A percentile compares a stretch with the other conserved stretches of the same genome.
Conservation (phyloP, 176 grass and related monocot species). For the Aegilops sharonensis region DNA sequence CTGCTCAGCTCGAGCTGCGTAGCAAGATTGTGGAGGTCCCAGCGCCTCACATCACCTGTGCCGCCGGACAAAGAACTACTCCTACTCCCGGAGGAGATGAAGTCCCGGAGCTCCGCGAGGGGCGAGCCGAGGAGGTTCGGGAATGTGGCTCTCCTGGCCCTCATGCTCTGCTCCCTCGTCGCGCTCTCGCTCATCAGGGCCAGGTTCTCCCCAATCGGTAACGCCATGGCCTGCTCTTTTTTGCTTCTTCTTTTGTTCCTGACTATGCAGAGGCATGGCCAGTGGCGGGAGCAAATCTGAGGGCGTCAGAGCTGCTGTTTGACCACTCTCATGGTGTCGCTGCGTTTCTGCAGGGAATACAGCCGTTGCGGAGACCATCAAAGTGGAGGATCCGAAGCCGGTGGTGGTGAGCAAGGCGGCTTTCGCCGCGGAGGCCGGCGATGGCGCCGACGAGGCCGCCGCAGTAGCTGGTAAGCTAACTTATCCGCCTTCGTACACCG, state of each 20-base stretch:
- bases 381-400: conserved; percentile 29
- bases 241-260: not conserved
- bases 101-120: conserved; percentile 42
- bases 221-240: not conserved
- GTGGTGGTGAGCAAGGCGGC: not conserved
- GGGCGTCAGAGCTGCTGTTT: not conserved
- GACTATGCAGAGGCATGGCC: not conserved
- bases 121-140: conserved; percentile 40
- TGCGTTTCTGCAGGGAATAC: conserved; percentile 15
- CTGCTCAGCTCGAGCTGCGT: not conserved
- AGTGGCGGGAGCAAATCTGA: not conserved
- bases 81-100: conserved; percentile 34
- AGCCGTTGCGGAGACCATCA: conserved; percentile 25
- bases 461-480: not conserved
- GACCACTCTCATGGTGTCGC: conserved; percentile 14
- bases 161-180: conserved; percentile 58
- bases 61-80: not conserved
- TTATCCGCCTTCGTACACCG: not conserved
- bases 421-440: conserved; percentile 3
- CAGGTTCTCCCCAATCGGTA: conserved; percentile 44
- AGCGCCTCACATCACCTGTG: not conserved
- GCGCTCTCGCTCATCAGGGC: conserved; percentile 60
- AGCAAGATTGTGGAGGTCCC: not conserved
- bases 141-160: conserved; percentile 46
- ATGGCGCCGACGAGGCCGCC: not conserved